These are phyloP conservation scores for Glarea lozoyensis DNA, from an alignment of 495 filamentous ascomycete genomes.

Conservation along the genomic window DNA sequence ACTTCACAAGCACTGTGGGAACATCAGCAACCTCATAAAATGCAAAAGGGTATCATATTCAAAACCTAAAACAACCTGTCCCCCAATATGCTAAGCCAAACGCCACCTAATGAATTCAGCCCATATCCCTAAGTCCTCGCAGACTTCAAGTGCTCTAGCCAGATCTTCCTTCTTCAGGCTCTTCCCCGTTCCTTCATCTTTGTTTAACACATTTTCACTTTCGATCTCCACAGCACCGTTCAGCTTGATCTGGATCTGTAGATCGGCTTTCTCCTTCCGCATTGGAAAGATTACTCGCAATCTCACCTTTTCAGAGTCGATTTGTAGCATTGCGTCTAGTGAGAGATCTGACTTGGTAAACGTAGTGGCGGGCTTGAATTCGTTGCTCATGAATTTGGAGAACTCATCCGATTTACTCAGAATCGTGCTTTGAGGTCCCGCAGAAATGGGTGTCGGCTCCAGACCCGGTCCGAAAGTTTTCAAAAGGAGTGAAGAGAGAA, in stretches of 20 bases:
- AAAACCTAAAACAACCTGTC: neutral
- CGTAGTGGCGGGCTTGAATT: slow-evolving; percentile 36
- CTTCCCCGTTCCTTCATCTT: slow-evolving; percentile 6
- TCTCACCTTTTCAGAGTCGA: too few species aligned
- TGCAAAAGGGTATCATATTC: slow-evolving; percentile 7
- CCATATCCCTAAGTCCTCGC: slow-evolving; percentile 46
- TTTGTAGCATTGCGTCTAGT: too few species aligned
- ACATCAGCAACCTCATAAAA: too few species aligned
- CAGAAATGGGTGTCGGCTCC: neutral
- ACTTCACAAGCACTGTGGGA: too few species aligned
- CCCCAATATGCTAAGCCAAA: slow-evolving; percentile 7
- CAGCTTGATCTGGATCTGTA: slow-evolving; percentile 50
- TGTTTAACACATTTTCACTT: slow-evolving; percentile 22
- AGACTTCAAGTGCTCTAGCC: slow-evolving; percentile 27
- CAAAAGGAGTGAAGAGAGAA: slow-evolving; percentile 54
- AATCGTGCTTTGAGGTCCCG: too few species aligned
- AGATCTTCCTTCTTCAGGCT: slow-evolving; percentile 16
- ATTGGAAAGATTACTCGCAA: slow-evolving; percentile 44
- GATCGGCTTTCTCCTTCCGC: slow-evolving; percentile 26
- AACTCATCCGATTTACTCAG: slow-evolving; percentile 27
- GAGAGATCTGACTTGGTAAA: slow-evolving; percentile 34
- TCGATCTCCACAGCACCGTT: slow-evolving; percentile 48
- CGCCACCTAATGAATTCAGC: slow-evolving; percentile 38
- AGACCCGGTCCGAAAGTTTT: slow-evolving; percentile 40
- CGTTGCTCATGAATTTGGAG: slow-evolving; percentile 23